Conservation (phyloP, 768 basidiomycete species). For the Cystofilobasidium ferigula region DNA sequence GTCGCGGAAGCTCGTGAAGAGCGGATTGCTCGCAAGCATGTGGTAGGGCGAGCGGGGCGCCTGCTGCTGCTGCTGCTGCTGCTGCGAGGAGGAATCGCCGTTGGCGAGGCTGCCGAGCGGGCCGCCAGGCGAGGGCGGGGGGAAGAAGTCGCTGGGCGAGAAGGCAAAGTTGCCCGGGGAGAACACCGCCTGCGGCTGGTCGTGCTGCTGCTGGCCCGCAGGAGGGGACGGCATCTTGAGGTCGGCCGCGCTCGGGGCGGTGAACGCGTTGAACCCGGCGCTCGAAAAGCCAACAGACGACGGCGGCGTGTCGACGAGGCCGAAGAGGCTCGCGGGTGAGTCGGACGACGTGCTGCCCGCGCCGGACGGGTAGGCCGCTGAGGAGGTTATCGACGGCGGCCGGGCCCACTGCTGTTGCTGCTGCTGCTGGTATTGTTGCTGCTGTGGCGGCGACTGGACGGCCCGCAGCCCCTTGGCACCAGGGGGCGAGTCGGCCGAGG, state of each 20-base stretch:
- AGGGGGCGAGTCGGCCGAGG: conserved; percentile 29
- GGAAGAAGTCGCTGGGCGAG: conserved; percentile 26
- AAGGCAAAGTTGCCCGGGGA: conserved; percentile 24
- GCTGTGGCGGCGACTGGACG: too few relatives aligned
- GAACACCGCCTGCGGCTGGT: not conserved
- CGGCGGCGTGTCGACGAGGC: conserved; percentile 4
- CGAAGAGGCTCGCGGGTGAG: conserved; percentile 17
- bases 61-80: conserved; percentile 5
- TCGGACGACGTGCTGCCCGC: conserved; percentile 8
- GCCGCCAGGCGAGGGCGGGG: not conserved
- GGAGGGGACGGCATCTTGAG: conserved; percentile 27
- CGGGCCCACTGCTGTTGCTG: too few relatives aligned
- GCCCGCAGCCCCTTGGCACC: too few relatives aligned
- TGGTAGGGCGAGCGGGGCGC: conserved; percentile 48
- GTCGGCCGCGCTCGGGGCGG: conserved; percentile 13
- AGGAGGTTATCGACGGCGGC: not conserved
- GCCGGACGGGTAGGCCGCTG: not conserved
- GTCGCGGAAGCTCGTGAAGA: conserved; percentile 69
- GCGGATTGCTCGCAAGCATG: conserved; percentile 70
- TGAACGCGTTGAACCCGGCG: conserved; percentile 21
- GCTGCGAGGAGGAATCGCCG: not conserved
- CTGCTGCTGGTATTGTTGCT: too few relatives aligned
- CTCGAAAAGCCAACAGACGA: conserved; percentile 7
- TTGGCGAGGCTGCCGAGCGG: not conserved
- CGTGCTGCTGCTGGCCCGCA: too few relatives aligned